Evolutionary conservation across 1,284 basidiomycete genomes (phyloP).

Genomic region (Waitea zeae): DNA sequence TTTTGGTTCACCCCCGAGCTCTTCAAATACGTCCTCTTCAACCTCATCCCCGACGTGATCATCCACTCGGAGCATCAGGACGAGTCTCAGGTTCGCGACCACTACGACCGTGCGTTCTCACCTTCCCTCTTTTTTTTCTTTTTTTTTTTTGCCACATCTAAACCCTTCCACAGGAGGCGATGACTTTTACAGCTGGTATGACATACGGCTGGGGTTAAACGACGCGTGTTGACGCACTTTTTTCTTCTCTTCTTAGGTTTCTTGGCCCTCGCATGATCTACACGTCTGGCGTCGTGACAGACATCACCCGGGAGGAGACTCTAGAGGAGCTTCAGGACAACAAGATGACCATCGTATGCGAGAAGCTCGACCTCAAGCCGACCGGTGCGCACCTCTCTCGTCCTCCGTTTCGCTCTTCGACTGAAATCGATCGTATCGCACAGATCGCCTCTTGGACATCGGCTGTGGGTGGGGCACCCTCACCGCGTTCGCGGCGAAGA

Average conservation of each 20-base stretch:
- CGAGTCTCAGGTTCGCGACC: slow-evolving; percentile 88
- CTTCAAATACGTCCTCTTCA: slow-evolving; percentile 87
- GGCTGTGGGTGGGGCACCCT: slow-evolving; percentile 99
- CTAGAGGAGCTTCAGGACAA: slow-evolving; percentile 98
- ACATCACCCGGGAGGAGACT: slow-evolving; percentile 63
- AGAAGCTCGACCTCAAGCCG: slow-evolving; percentile 81
- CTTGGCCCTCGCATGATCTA: slow-evolving; percentile 95
- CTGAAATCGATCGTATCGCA: too few species aligned
- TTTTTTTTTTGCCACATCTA: too few species aligned
- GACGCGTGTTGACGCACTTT: too few species aligned
- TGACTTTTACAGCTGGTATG: slow-evolving; percentile 82
- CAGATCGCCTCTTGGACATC: slow-evolving; percentile 75
- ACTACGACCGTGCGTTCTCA: slow-evolving; percentile 75
- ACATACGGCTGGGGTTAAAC: slow-evolving; percentile 1
- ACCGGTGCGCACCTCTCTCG: slow-evolving; percentile 12
- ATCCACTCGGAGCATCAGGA: slow-evolving; percentile 85
- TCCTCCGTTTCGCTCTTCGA: too few species aligned
- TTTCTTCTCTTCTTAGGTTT: slow-evolving; percentile 40
- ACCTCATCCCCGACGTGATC: slow-evolving; percentile 86
- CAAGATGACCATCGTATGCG: slow-evolving; percentile 90
- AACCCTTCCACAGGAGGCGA: slow-evolving; percentile 44
- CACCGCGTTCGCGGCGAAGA: slow-evolving; percentile 89
- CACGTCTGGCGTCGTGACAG: slow-evolving; percentile 81
- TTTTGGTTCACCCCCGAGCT: slow-evolving; percentile 78
- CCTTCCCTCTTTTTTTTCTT: slow-evolving; percentile 8